Evolutionary conservation across 1,284 basidiomycete genomes (phyloP).

Genomic region (Ustilago sp.): DNA sequence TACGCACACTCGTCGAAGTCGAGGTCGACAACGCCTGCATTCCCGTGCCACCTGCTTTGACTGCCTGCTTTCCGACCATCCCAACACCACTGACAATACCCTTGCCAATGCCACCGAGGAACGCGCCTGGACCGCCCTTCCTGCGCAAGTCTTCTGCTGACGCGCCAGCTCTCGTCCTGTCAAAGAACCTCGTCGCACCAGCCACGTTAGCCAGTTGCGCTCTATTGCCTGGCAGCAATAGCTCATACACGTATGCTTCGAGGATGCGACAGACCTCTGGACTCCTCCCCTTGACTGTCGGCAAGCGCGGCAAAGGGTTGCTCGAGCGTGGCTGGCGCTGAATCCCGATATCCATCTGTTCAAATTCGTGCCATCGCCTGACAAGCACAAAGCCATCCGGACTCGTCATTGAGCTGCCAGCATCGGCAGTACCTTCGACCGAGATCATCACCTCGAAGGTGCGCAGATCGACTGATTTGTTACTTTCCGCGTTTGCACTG

Average conservation of each 20-base stretch:
- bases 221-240: constrained; percentile 45
- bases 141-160: constrained; percentile 36
- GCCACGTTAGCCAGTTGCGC: constrained; percentile 22
- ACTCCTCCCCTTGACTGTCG: constrained; percentile 50
- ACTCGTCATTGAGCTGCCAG: constrained; percentile 14
- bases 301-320: constrained; percentile 47
- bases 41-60: constrained; percentile 35
- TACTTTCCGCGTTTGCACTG: constrained; percentile 54
- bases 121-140: constrained; percentile 32
- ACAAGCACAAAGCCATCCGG: constrained; percentile 64
- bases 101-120: constrained; percentile 55
- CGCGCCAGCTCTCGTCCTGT: constrained; percentile 60
- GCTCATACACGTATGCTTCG: constrained; percentile 53
- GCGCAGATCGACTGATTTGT: constrained; percentile 49
- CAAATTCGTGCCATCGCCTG: constrained; percentile 63
- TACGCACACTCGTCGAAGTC: constrained; percentile 4
- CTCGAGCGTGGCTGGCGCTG: constrained; percentile 49
- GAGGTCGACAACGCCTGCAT: constrained; percentile 27
- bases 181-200: constrained; percentile 59
- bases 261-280: constrained; percentile 44
- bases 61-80: constrained; percentile 58
- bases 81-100: constrained; percentile 59
- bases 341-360: constrained; percentile 59
- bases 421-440: constrained; percentile 49
- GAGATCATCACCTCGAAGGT: constrained; percentile 64